These are phyloP conservation scores for Fusarium mangiferae DNA, from an alignment of 2,329 filamentous ascomycete species.

Conservation along the genomic window DNA sequence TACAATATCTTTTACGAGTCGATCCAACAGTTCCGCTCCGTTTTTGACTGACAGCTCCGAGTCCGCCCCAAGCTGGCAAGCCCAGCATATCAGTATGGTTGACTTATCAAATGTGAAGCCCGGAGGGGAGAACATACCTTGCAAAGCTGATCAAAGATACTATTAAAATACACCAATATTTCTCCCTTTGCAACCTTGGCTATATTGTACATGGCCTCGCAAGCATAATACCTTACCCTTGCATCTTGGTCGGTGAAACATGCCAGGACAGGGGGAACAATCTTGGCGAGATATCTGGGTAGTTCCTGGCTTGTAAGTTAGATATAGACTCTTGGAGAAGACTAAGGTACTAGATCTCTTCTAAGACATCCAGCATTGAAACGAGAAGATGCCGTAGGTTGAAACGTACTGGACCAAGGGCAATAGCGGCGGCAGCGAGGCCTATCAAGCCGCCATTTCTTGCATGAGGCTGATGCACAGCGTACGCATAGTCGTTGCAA, in stretches of 20 bases:
- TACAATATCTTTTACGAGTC: constrained; percentile 95
- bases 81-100: not conserved
- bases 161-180: constrained; percentile 96
- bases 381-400: not conserved
- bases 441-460: constrained; percentile 97
- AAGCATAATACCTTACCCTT: constrained; percentile 95
- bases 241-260: constrained; percentile 99
- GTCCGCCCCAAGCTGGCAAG: constrained; percentile 84
- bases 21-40: constrained; percentile 92
- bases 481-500: constrained; percentile 97
- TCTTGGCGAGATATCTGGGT: constrained; percentile 89
- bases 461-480: constrained; percentile 95
- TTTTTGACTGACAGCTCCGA: constrained; percentile 98
- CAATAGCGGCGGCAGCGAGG: constrained; percentile 93
- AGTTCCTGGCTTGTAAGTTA: constrained; percentile 72
- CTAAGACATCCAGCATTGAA: not conserved
- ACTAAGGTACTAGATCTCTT: not conserved
- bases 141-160: constrained; percentile 96
- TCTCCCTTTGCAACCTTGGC: constrained; percentile 99
- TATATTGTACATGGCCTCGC: constrained; percentile 99
- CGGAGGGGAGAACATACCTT: constrained; percentile 68
- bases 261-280: constrained; percentile 94
- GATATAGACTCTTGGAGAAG: not conserved
- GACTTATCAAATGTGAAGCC: not conserved
- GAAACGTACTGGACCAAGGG: constrained; percentile 82